Percentiles rank a stretch among this genome's conserved stretches.
phyloP scores from a whole-genome alignment of 2,329 filamentous ascomycete genomes.

The Macrophomina phaseolina region DNA sequence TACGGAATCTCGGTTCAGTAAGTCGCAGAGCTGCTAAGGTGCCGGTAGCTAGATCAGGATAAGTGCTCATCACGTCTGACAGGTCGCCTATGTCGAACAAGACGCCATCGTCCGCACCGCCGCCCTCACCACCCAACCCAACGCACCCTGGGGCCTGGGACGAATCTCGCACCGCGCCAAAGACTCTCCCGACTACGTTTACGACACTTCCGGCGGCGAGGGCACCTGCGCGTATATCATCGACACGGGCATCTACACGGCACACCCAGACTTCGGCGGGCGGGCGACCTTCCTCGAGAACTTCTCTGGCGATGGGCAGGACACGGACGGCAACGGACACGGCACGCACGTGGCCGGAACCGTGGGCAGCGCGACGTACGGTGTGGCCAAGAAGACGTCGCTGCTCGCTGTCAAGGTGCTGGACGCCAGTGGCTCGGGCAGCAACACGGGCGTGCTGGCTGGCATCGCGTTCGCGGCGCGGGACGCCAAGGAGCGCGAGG shows the following conservation, averaged over 20 bases:
- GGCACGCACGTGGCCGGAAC: constrained; percentile 57
- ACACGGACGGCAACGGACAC: constrained; percentile 51
- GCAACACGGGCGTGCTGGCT: constrained; percentile 54
- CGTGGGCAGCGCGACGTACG: constrained; percentile 50
- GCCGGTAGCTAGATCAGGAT: background rate
- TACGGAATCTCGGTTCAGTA: constrained; percentile 29
- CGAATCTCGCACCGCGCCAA: constrained; percentile 94
- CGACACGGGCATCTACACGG: constrained; percentile 55
- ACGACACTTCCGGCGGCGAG: constrained; percentile 85
- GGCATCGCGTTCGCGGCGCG: constrained; percentile 56
- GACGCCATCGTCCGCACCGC: constrained; percentile 86
- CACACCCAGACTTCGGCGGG: constrained; percentile 51
- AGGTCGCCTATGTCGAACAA: constrained; percentile 97
- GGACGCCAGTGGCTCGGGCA: constrained; percentile 60
- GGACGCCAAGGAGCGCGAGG: constrained; percentile 55
- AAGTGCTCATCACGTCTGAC: constrained; percentile 28
- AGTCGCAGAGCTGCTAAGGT: background rate
- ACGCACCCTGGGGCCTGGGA: constrained; percentile 95
- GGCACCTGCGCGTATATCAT: constrained; percentile 57
- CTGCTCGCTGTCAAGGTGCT: constrained; percentile 60
- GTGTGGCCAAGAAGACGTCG: constrained; percentile 54
- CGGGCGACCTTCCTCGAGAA: constrained; percentile 42
- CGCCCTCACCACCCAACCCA: constrained; percentile 73
- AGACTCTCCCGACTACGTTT: constrained; percentile 98
- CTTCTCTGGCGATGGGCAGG: constrained; percentile 41